Conservation (phyloP, 2,329 filamentous ascomycete genomes). For the Pyrenophora teres region DNA sequence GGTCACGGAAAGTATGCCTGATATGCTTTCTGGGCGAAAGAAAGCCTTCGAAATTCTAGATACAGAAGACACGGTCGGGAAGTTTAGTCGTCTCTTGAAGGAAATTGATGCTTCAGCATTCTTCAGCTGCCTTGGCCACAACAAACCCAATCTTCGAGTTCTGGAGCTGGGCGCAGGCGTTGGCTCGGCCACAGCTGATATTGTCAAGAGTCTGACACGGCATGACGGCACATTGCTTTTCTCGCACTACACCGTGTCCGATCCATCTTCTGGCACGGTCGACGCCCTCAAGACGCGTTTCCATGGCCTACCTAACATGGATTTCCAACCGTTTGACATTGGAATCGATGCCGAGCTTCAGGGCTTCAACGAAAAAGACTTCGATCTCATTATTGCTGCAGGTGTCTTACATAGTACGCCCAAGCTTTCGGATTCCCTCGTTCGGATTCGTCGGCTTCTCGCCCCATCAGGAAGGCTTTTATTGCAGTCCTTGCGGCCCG, state of each 20-base stretch:
- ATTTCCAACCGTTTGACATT: slow-evolving; percentile 15
- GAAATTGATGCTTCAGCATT: not conserved
- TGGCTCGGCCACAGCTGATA: not conserved
- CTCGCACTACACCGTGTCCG: not conserved
- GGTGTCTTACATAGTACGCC: slow-evolving; percentile 1
- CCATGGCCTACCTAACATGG: not conserved
- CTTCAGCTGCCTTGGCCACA: slow-evolving; percentile 5
- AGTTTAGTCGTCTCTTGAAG: not conserved
- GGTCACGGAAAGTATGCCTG: not conserved
- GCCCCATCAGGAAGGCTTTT: slow-evolving; percentile 52
- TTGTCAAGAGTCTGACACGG: not conserved
- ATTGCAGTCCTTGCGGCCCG: slow-evolving; percentile 46
- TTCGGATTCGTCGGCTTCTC: slow-evolving; percentile 13
- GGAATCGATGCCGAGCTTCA: slow-evolving; percentile 9
- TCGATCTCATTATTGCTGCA: slow-evolving; percentile 22
- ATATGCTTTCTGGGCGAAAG: not conserved
- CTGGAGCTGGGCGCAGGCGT: slow-evolving; percentile 11
- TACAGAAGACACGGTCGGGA: not conserved
- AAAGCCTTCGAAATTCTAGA: not conserved
- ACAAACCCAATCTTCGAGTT: slow-evolving; percentile 1
- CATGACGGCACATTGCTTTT: not conserved
- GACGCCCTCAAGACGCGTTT: slow-evolving; percentile 1
- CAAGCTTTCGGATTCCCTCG: not conserved
- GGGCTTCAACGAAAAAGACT: slow-evolving; percentile 14
- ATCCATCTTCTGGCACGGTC: slow-evolving; percentile 15